Percentiles rank a stretch among this genome's conserved stretches.
These are phyloP conservation scores for Casuarina glauca DNA, from an alignment of 306 rosid genomes.

Conservation along the genomic window DNA sequence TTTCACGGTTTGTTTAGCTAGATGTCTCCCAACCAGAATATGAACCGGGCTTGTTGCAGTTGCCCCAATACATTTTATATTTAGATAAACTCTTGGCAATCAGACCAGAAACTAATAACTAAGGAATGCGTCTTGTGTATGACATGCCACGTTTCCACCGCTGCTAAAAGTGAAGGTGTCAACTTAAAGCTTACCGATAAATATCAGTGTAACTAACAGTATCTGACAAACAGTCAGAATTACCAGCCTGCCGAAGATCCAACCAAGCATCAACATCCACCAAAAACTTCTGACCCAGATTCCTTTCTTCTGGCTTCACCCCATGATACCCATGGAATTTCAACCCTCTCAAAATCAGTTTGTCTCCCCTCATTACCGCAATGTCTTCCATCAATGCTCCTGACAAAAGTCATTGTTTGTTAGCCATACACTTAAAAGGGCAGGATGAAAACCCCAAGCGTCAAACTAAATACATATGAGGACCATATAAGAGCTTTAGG, in stretches of 20 bases:
- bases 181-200: conserved; percentile 45
- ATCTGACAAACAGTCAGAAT: conserved; percentile 35
- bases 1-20: neutral
- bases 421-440: neutral
- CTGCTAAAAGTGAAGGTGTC: neutral
- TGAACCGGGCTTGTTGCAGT: neutral
- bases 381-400: conserved; percentile 47
- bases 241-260: too few relatives aligned
- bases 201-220: conserved; percentile 66
- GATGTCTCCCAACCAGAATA: neutral
- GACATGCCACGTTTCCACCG: neutral
- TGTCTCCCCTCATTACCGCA: conserved; percentile 55
- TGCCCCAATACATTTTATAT: neutral
- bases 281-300: too few relatives aligned
- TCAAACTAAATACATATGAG: neutral
- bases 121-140: neutral
- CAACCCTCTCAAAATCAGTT: conserved; percentile 72
- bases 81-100: neutral
- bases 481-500: neutral
- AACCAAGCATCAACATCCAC: too few relatives aligned
- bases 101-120: neutral
- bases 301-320: conserved; percentile 26
- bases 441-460: neutral
- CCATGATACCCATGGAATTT: conserved; percentile 87
- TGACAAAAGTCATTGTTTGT: neutral